Evolutionary conservation across 2,329 filamentous ascomycete genomes (phyloP), one percentile per base, ranked within the genome.

Genomic region (Ophiostoma perfectum): DNA sequence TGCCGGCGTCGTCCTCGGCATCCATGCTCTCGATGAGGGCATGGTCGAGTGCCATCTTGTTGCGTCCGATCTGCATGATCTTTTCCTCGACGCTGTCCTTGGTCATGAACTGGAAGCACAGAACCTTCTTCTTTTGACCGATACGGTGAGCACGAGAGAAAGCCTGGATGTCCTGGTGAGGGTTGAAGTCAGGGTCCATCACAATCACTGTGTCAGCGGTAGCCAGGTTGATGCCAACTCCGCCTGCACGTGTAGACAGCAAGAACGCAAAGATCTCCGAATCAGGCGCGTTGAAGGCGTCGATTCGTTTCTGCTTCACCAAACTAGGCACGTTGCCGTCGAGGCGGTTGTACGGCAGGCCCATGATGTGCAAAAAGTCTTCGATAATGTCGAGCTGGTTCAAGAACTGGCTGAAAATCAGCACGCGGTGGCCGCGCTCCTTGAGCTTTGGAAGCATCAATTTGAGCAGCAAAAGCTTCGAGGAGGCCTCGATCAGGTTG

Each of bases 201-300:
- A 99, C 97, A 72, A 99, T 97, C 70, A 99, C 96, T 0, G 95
- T 99, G 75, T 99, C 95, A 2, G 95, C 95, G 7, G 93, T 97
- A 0, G 95, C 95, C 68, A 99, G 83, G 75, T 99, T 99, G 81
- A 99, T 99, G 16, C 95, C 96, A 0, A 99, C 94, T 74, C 96
- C 95, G 67, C 95, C 95, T 18, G 96, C 93, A 71, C 95, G 89
- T 3, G 96, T 99, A 0, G 94, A 98, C 0, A 99, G 83, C 18
- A 99, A 79, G 78, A 99, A 98, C 0, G 90, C 93, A 76, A 98
- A 99, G 0, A 96, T 81, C 0, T 86, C 80, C 0, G 94, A 98
- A 67, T 90, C 84, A 0, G 92, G 90, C 0, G 89, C 91, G 75
- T 99, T 99, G 81, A 91, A 99, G 7, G 89, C 88, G 77, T 99